phyloP scores from a whole-genome alignment of 176 grass and related monocot genomes.

The Triticum monococcum region DNA sequence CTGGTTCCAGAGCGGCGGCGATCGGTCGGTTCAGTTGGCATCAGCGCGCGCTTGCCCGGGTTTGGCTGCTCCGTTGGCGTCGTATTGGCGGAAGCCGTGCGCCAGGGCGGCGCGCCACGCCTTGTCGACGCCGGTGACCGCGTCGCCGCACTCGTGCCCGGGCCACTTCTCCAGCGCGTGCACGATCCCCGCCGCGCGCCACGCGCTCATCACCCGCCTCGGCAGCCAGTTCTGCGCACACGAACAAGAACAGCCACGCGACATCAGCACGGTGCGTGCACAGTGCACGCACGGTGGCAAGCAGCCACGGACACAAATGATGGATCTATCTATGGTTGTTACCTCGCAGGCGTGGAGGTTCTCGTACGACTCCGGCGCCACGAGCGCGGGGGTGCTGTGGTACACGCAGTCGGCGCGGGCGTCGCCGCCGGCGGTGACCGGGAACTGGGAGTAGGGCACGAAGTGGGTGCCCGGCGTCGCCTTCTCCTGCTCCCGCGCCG shows the following conservation, averaged over 20 bases:
- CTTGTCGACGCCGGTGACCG: constrained; percentile 54
- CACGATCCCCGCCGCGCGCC: constrained; percentile 79
- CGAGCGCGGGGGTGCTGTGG: constrained; percentile 61
- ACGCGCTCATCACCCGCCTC: constrained; percentile 84
- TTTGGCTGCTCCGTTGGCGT: neutral
- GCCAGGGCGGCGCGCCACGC: constrained; percentile 54
- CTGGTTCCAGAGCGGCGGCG: neutral
- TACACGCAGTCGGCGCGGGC: constrained; percentile 50
- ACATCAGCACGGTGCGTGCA: no score
- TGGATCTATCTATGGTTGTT: neutral
- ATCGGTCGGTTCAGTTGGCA: neutral
- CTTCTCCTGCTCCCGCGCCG: constrained; percentile 45
- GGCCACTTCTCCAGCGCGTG: constrained; percentile 67
- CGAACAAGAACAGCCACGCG: neutral
- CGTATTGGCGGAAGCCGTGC: constrained; percentile 63
- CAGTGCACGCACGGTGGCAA: no score
- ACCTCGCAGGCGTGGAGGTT: constrained; percentile 86
- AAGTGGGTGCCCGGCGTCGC: constrained; percentile 46
- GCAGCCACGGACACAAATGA: no score
- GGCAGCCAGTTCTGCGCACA: constrained; percentile 79
- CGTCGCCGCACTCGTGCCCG: constrained; percentile 73
- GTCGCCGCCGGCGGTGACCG: neutral
- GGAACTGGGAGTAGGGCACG: constrained; percentile 75
- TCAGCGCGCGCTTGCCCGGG: neutral
- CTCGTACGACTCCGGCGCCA: constrained; percentile 51